A percentile compares a stretch with the other conserved stretches of the same genome.
Conservation (phyloP, 176 grass and related monocot species). For the Aegilops umbellulata region DNA sequence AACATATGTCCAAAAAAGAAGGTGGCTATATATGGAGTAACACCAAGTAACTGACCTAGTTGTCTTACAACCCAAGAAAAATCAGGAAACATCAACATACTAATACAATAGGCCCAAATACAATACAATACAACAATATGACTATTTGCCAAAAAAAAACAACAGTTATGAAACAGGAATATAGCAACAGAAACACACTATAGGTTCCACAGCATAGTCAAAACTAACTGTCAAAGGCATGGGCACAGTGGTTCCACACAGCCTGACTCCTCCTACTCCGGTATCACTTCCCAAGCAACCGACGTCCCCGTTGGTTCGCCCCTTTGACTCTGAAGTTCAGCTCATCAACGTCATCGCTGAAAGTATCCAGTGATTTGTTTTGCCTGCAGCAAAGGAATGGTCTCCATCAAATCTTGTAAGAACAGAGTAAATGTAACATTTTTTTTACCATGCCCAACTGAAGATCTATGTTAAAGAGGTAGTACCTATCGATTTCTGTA, state of each 20-base stretch:
- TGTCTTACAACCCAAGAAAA: neutral
- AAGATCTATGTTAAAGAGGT: neutral
- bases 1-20: neutral
- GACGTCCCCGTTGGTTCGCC: slow-evolving; percentile 63
- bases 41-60: neutral
- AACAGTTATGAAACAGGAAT: neutral
- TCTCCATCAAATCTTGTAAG: slow-evolving; percentile 1
- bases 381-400: slow-evolving; percentile 45
- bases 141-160: neutral
- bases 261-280: neutral
- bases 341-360: slow-evolving; percentile 69
- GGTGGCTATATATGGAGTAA: neutral
- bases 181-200: neutral
- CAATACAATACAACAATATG: neutral
- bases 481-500: slow-evolving; percentile 68
- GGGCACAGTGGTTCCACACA: neutral
- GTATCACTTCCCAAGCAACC: slow-evolving; percentile 76
- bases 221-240: neutral
- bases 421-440: neutral
- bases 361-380: slow-evolving; percentile 72
- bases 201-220: neutral
- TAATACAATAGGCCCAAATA: neutral
- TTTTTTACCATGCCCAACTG: neutral
- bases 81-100: neutral
- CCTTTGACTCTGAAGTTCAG: slow-evolving; percentile 80